phyloP scores from a whole-genome alignment of 495 filamentous ascomycete genomes.

The Rusavskia elegans region DNA sequence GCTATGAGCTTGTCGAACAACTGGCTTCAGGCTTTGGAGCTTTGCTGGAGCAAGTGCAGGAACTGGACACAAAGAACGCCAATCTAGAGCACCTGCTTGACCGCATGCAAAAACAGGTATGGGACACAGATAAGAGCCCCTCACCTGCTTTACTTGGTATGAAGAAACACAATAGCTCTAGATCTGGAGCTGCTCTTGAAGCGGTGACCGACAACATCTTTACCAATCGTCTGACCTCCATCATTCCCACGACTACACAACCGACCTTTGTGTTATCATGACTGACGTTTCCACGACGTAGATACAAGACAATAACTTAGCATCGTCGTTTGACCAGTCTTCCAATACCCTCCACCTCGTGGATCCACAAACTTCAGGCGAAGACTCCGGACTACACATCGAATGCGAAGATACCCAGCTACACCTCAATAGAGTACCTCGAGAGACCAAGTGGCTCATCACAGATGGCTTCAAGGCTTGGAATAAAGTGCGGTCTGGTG shows the following conservation, averaged over 20 bases:
- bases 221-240: conserved; percentile 16
- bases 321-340: not conserved
- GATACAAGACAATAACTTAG: not conserved
- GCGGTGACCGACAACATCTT: conserved; percentile 34
- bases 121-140: not conserved
- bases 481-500: conserved; percentile 1
- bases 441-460: conserved; percentile 1
- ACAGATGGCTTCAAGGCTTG: conserved; percentile 5
- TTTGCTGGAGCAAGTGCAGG: conserved; percentile 31
- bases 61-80: conserved; percentile 27
- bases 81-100: conserved; percentile 26
- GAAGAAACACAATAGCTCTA: conserved; percentile 43
- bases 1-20: conserved; percentile 1
- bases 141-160: conserved; percentile 18
- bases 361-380: not conserved
- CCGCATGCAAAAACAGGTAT: conserved; percentile 32
- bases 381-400: not conserved
- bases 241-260: not conserved
- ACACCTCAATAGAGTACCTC: not conserved
- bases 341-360: not conserved
- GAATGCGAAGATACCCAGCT: not conserved
- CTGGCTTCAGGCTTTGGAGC: conserved; percentile 32
- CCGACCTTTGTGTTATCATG: not conserved
- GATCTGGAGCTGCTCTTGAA: conserved; percentile 36
- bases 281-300: not conserved